Percentiles rank a stretch among this genome's conserved stretches.
These are phyloP conservation scores for Hippophae rhamnoides DNA, from an alignment of 306 rosid genomes.

Conservation along the genomic window DNA sequence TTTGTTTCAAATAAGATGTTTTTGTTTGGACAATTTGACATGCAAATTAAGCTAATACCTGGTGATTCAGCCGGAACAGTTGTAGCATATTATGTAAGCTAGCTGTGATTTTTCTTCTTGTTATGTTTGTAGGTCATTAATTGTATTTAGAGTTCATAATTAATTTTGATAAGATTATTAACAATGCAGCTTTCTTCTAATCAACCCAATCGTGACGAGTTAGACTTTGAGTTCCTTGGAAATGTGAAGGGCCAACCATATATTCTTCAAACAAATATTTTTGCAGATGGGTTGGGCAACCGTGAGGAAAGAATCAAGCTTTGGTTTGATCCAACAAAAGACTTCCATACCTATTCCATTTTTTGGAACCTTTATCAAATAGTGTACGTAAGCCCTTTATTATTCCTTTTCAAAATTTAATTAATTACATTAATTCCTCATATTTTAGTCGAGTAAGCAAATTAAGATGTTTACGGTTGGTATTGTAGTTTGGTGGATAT, in stretches of 20 bases:
- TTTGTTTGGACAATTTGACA: conserved; percentile 75
- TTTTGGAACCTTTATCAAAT: conserved; percentile 84
- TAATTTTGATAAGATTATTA: not conserved
- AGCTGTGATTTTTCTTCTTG: conserved; percentile 1
- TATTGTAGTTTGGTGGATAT: no score
- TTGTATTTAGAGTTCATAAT: not conserved
- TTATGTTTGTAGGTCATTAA: not conserved
- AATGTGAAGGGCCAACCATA: conserved; percentile 65
- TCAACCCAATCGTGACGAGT: conserved; percentile 81
- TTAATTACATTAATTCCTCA: no score
- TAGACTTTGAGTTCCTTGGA: conserved; percentile 88
- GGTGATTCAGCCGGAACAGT: conserved; percentile 93
- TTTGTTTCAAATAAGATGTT: conserved; percentile 82
- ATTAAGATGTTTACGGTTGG: no score
- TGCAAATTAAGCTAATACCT: conserved; percentile 81
- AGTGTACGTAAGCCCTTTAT: conserved; percentile 39
- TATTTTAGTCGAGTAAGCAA: no score
- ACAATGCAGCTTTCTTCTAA: conserved; percentile 60
- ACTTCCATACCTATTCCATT: conserved; percentile 78
- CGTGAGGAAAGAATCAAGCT: conserved; percentile 79
- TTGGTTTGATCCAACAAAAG: conserved; percentile 91
- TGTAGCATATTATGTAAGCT: conserved; percentile 69
- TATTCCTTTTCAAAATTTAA: no score
- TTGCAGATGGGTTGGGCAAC: conserved; percentile 59
- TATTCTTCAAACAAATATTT: conserved; percentile 73